Base-by-base conservation (phyloP, 2,329 filamentous ascomycete species). In the Drechslerella stenobrocha region DNA sequence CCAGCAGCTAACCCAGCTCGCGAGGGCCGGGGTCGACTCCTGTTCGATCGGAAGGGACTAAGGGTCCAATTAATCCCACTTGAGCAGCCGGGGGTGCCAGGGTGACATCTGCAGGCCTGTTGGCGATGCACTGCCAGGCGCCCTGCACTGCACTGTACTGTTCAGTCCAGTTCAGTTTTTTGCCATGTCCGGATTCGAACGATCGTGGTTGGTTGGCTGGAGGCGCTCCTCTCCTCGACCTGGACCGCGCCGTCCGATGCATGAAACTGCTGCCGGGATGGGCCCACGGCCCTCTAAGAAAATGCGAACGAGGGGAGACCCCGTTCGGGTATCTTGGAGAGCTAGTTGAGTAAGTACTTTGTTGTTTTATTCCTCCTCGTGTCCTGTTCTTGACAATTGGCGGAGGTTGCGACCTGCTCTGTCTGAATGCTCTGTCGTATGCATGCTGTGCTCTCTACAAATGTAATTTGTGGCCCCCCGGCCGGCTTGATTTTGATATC, bases 61-160 rank as follows among this genome's bases (percentile, higher is more conserved):
- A n/a, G n/a, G n/a, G 15, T 35, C 26, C 24, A 32, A 53, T 58
- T 52, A 53, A 53, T 66, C 61, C 61, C 59, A 66, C 61, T 26
- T 35, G 61, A 66, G 53, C 32, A 7, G 37, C 59, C 57, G 59
- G 52, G 32, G 45, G 24, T 22, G 37, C 52, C 7, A 35, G 42
- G 46, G 45, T 48, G 18, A 22, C 18, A 40, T 52, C 34, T 52
- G 32, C 35, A 44, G 51, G 51, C 51, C 26, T 30, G 51, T 22
- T 55, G 8, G 51, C 51, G 46, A 51, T 59, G 40, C 5, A 13
- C 15, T 8, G 37, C 13, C 37, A 42, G n/a, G n/a, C n/a, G n/a
- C n/a, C n/a, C n/a, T n/a, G n/a, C n/a, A n/a, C n/a, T n/a, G n/a
- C n/a, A n/a, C n/a, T n/a, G n/a, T n/a, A n/a, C n/a, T n/a, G n/a